phyloP scores from a whole-genome alignment of 768 basidiomycete species.

The Tulasnella sp. region DNA sequence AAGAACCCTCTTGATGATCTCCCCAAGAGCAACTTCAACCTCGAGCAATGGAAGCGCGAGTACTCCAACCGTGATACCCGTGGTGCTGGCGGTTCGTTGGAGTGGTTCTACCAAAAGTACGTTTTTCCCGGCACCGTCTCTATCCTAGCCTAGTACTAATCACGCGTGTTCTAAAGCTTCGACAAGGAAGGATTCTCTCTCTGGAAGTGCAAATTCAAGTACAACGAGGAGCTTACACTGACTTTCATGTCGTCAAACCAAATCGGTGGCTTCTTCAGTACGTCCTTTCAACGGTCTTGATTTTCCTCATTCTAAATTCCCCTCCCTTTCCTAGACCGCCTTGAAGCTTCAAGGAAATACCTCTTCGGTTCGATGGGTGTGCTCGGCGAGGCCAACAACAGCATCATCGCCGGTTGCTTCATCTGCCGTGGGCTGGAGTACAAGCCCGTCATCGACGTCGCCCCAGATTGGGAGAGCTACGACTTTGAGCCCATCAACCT shows the following conservation, averaged over 20 bases:
- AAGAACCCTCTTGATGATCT: constrained; percentile 91
- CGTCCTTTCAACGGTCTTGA: not conserved
- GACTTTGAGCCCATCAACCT: constrained; percentile 72
- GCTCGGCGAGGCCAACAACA: constrained; percentile 72
- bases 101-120: constrained; percentile 97
- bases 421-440: constrained; percentile 77
- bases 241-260: constrained; percentile 95
- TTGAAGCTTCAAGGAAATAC: constrained; percentile 96
- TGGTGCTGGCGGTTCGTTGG: constrained; percentile 70
- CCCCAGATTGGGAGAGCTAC: constrained; percentile 92
- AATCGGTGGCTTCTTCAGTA: constrained; percentile 86
- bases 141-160: no score
- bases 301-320: no score
- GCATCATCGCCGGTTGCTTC: constrained; percentile 73
- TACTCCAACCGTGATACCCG: constrained; percentile 99
- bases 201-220: constrained; percentile 96
- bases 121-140: constrained; percentile 36
- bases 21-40: constrained; percentile 81
- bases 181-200: constrained; percentile 98
- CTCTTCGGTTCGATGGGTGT: constrained; percentile 76
- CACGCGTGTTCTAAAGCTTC: constrained; percentile 40
- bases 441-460: constrained; percentile 65
- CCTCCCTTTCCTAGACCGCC: constrained; percentile 72
- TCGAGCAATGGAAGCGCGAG: constrained; percentile 87
- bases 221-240: constrained; percentile 87